Evolutionary conservation across 208 protist species (phyloP).

Genomic region (Porcisia deanei): DNA sequence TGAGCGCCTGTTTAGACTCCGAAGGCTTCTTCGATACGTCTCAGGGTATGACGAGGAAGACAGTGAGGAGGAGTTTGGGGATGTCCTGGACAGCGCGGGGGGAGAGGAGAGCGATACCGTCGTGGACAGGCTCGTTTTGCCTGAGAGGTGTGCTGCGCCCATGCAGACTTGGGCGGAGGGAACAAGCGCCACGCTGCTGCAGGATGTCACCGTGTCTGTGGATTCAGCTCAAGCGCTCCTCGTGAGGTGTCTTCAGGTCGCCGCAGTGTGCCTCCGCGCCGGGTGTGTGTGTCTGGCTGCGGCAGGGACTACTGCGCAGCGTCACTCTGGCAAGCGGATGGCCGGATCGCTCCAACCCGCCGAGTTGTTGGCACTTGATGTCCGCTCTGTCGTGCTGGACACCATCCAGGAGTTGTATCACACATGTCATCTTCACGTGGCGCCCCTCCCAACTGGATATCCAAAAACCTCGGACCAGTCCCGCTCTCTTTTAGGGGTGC

Average conservation of each 20-base stretch:
- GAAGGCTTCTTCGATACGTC: neutral
- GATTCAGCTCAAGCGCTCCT: constrained; percentile 12
- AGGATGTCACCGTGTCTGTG: constrained; percentile 7
- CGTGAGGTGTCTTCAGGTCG: constrained; percentile 7
- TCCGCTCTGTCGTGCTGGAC: constrained; percentile 5
- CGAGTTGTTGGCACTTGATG: constrained; percentile 8
- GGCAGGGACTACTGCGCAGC: neutral
- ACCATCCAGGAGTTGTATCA: constrained; percentile 16
- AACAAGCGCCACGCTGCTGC: neutral
- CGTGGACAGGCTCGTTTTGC: neutral
- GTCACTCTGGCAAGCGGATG: neutral
- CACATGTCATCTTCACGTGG: neutral
- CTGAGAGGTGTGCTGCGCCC: neutral
- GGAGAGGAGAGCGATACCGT: neutral
- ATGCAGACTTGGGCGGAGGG: neutral
- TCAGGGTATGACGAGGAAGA: constrained; percentile 1
- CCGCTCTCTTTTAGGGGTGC: neutral
- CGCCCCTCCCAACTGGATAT: neutral
- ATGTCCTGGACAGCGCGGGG: neutral
- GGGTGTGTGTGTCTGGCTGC: neutral
- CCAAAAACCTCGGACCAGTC: neutral
- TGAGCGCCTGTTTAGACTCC: neutral
- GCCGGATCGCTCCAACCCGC: neutral
- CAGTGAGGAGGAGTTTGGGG: neutral
- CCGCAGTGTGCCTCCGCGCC: constrained; percentile 6